Conservation (phyloP, 2,329 filamentous ascomycete genomes). For the Sarocladiaceae sp. region DNA sequence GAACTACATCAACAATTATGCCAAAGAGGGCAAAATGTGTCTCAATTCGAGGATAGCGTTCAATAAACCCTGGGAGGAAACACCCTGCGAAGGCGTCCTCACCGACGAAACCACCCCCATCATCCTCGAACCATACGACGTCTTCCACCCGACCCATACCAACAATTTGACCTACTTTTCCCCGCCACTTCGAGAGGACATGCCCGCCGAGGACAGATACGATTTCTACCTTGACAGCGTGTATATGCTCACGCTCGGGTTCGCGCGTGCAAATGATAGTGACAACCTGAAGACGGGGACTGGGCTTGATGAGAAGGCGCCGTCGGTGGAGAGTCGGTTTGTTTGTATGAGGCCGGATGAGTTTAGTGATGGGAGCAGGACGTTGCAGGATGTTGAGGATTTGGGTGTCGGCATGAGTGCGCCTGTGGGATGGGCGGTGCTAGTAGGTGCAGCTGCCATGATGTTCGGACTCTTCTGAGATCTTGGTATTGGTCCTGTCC, state of each 20-base stretch:
- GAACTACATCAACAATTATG: not conserved
- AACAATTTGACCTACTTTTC: too few species aligned
- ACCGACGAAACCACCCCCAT: not conserved
- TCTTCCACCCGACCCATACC: too few species aligned
- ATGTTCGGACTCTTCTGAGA: too few species aligned
- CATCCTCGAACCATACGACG: too few species aligned
- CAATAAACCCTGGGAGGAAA: too few species aligned
- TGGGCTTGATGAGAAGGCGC: not conserved
- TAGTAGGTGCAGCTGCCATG: not conserved
- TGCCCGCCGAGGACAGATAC: not conserved
- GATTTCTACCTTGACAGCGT: not conserved
- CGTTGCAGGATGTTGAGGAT: not conserved
- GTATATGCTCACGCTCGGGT: not conserved
- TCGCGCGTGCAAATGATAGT: not conserved
- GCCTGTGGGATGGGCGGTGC: not conserved
- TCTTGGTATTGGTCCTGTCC: too few species aligned
- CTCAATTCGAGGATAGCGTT: not conserved
- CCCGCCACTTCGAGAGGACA: too few species aligned
- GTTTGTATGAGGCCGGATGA: not conserved
- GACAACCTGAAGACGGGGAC: not conserved
- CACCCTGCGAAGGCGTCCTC: too few species aligned
- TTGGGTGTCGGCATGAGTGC: not conserved
- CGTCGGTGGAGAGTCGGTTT: not conserved
- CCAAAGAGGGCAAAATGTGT: not conserved
- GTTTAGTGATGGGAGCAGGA: not conserved